Percentiles rank a stretch among this genome's conserved stretches.
These are phyloP conservation scores for sweet orange (Citrus sinensis) DNA, from an alignment of 345 rosid species.

Conservation along the genomic window DVS_A1.0 CM039165.1:31669501-31670000, in stretches of 20 bases:
- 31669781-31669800: background rate
- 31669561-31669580: background rate
- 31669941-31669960: background rate
- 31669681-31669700: background rate
- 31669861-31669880: conserved; percentile 95
- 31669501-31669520: background rate
- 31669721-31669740: background rate
- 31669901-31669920: conserved; percentile 59
- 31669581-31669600: background rate
- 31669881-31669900: conserved; percentile 96
- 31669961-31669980: conserved; percentile 13
- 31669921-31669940: background rate
- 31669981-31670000: conserved; percentile 71
- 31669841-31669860: conserved; percentile 95
- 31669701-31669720: background rate
- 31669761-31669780: background rate
- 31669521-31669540: background rate
- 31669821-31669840: conserved; percentile 66
- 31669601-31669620: background rate
- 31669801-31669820: background rate
- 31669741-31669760: background rate
- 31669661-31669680: background rate
- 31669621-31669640: background rate
- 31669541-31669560: background rate
- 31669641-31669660: background rate